Conservation (phyloP, 1,139 yeast genomes). For the Taphrina wiesneri region DNA sequence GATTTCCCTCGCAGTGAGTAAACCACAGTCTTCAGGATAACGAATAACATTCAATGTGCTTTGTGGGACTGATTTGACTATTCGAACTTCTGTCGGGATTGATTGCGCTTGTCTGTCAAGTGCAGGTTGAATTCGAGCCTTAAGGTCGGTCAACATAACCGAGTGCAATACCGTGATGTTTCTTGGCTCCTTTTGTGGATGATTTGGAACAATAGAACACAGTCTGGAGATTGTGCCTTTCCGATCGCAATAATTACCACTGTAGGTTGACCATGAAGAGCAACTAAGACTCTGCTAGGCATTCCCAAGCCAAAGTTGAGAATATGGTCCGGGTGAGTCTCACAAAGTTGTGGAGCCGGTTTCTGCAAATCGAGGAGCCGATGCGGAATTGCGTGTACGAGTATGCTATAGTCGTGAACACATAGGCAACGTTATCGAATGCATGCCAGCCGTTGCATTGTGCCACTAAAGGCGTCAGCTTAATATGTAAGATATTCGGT, state of each 20-base stretch:
- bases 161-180: not conserved
- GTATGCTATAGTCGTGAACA: not conserved
- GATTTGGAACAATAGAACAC: too few relatives aligned
- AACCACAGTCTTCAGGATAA: conserved; percentile 13
- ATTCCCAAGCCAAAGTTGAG: too few relatives aligned
- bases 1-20: conserved; percentile 39
- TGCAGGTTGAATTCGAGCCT: not conserved
- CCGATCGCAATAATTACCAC: too few relatives aligned
- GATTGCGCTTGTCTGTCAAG: conserved; percentile 8
- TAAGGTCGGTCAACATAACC: not conserved
- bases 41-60: conserved; percentile 25
- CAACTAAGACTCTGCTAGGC: too few relatives aligned
- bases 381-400: not conserved
- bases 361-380: not conserved
- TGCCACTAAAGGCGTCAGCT: too few relatives aligned
- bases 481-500: too few relatives aligned
- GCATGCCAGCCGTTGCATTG: too few relatives aligned
- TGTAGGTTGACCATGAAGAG: too few relatives aligned
- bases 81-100: not conserved
- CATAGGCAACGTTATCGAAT: not conserved
- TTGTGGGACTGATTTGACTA: not conserved
- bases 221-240: too few relatives aligned
- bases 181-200: too few relatives aligned
- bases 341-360: not conserved
- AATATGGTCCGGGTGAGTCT: not conserved